Conservation (phyloP, 352 stramenopile species). For the Peronospora belbahrii region DNA sequence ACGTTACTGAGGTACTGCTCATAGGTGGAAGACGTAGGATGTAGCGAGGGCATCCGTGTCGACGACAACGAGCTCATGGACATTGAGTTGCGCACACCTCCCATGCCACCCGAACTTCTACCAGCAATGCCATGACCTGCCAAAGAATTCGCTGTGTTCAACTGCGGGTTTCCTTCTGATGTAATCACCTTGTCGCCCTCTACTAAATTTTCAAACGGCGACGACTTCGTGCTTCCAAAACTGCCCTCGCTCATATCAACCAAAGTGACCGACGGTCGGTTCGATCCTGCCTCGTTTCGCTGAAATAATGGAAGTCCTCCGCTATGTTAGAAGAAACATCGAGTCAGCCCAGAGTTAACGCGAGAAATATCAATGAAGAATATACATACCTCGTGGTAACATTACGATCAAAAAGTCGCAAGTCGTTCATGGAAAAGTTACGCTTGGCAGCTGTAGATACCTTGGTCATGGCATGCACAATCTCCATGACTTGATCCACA, state of each 20-base stretch:
- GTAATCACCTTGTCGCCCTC: constrained; percentile 9
- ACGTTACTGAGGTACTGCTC: constrained; percentile 87
- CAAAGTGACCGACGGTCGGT: constrained; percentile 14
- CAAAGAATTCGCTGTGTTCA: constrained; percentile 8
- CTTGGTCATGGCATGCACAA: constrained; percentile 85
- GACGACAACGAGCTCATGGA: constrained; percentile 81
- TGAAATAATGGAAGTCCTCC: constrained; percentile 26
- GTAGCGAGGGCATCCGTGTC: constrained; percentile 38
- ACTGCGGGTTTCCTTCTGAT: constrained; percentile 9
- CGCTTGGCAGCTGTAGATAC: constrained; percentile 77
- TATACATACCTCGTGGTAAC: constrained; percentile 35
- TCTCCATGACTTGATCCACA: constrained; percentile 92
- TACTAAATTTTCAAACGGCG: constrained; percentile 24
- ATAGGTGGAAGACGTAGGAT: constrained; percentile 72
- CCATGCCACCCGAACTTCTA: constrained; percentile 18
- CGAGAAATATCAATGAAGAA: neutral
- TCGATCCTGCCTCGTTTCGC: constrained; percentile 14
- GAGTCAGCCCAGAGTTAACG: neutral
- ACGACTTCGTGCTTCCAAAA: constrained; percentile 37
- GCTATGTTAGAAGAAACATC: constrained; percentile 13
- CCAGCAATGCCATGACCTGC: constrained; percentile 21
- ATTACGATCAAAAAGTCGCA: constrained; percentile 60
- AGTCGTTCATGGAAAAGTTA: constrained; percentile 81
- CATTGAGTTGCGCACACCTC: constrained; percentile 57
- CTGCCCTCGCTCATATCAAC: constrained; percentile 42